phyloP scores from a whole-genome alignment of 257 asterid genomes.

The Catharanthus roseus region DNA sequence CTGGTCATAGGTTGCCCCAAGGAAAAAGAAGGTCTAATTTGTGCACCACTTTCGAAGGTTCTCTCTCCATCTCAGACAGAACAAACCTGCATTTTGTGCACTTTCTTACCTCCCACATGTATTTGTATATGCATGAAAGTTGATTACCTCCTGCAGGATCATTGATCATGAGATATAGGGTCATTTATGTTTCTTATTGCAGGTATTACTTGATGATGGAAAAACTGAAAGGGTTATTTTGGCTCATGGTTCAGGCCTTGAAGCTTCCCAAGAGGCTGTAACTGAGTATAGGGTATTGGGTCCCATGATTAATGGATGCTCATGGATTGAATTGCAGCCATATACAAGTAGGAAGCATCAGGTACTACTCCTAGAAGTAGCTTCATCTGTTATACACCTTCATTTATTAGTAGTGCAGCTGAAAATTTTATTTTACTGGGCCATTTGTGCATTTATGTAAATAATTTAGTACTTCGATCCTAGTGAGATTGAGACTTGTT shows the following conservation, averaged over 20 bases:
- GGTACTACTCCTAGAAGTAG: slow-evolving; percentile 29
- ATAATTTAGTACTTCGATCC: not conserved
- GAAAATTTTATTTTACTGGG: not conserved
- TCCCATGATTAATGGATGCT: slow-evolving; percentile 87
- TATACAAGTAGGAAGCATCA: slow-evolving; percentile 85
- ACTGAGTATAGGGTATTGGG: slow-evolving; percentile 89
- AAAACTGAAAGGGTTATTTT: slow-evolving; percentile 78
- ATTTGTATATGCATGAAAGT: not conserved
- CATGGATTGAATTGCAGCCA: slow-evolving; percentile 86
- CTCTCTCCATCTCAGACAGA: slow-evolving; percentile 1
- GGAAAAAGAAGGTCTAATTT: slow-evolving; percentile 74
- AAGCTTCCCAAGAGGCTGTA: slow-evolving; percentile 79
- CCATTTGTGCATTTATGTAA: no score
- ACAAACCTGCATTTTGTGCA: not conserved
- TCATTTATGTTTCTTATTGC: slow-evolving; percentile 18
- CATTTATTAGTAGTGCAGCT: not conserved
- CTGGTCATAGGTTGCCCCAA: slow-evolving; percentile 87
- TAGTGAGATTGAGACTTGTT: not conserved
- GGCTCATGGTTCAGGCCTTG: slow-evolving; percentile 67
- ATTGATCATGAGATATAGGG: slow-evolving; percentile 3
- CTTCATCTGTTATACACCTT: not conserved
- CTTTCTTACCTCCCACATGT: not conserved
- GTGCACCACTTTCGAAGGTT: slow-evolving; percentile 82
- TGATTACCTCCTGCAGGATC: slow-evolving; percentile 5
- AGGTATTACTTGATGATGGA: slow-evolving; percentile 83